Base-by-base conservation (phyloP, 371 early-diverging fungal genomes). In the Lichtheimia hyalospora region DNA sequence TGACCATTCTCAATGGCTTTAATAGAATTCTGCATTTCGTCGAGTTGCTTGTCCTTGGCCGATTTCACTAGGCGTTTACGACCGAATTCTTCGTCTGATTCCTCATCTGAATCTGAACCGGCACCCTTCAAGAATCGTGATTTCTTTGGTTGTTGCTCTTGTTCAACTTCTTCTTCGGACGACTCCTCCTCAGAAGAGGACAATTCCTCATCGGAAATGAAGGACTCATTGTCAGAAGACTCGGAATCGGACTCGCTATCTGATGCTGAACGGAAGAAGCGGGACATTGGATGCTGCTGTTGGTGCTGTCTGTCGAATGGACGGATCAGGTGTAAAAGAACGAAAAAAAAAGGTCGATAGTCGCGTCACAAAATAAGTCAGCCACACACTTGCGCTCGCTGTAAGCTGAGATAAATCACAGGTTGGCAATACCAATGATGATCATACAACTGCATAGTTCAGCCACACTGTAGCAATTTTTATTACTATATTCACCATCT, bases 11-110 rank as follows among this genome's bases (percentile, higher is more conserved):
- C 82, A 58, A 95, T 82, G 16, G 81, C 75, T 57, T 84, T 84
- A 49, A 82, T 79, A 23, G 84, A 81, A 56, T 60, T 73, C 58
- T 85, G 83, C 71, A 89, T 81, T 64, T 84, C 87, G 20, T 85
- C 86, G 28, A 89, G 77, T 54, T 91, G 86, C 84, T 96, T 96
- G 70, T 96, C 95, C 71, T 90, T 92, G 61, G 87, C 89, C 49
- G 89, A 91, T 61, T 86, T 86, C 25, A 93, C 89, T 57, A 88
- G 86, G 40, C 90, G 87, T 74, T 86, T 88, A 39, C 70, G 81
- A 28, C 83, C 86, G 27, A 86, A 88, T 24, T 93, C 94, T 10
- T 87, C 88, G 56, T 87, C 86, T 24, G 60, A 66, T 57, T 84
- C 84, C 49, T 84, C 84, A 49, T 87, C 88, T 25, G 84, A 83